phyloP scores from a whole-genome alignment of 176 grass and related monocot species.

The Tillandsia leiboldiana region DNA sequence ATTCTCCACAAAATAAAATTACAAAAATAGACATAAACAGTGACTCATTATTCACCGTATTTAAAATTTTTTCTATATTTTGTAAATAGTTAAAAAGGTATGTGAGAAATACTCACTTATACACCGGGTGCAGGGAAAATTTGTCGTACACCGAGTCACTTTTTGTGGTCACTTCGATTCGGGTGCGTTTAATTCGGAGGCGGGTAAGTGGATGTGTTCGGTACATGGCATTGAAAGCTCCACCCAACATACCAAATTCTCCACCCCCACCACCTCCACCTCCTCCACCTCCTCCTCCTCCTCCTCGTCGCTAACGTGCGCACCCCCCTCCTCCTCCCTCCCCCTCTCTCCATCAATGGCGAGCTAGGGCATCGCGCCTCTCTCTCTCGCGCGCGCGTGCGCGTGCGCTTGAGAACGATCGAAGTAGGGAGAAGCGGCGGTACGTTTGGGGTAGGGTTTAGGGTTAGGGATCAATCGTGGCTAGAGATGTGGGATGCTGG shows the following conservation, averaged over 20 bases:
- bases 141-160: background rate
- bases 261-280: background rate
- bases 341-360: background rate
- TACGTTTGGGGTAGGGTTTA: background rate
- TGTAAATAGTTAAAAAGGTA: too few relatives aligned
- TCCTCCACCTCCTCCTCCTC: background rate
- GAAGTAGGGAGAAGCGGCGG: background rate
- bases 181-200: background rate
- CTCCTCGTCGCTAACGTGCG: constrained; percentile 11
- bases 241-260: background rate
- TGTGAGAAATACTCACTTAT: too few relatives aligned
- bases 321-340: constrained; percentile 10
- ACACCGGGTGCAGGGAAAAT: too few relatives aligned
- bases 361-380: constrained; percentile 22
- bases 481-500: constrained; percentile 87
- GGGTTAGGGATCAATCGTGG: constrained; percentile 11
- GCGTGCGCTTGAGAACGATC: background rate
- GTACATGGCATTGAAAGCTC: background rate
- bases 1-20: too few relatives aligned
- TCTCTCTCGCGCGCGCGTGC: background rate
- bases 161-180: background rate
- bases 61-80: too few relatives aligned
- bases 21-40: too few relatives aligned
- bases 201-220: background rate
- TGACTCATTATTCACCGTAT: too few relatives aligned